A percentile compares a stretch with the other conserved stretches of the same genome.
Evolutionary conservation across 2,329 filamentous ascomycete species (phyloP).

Genomic region (Fusarium chaquense): DNA sequence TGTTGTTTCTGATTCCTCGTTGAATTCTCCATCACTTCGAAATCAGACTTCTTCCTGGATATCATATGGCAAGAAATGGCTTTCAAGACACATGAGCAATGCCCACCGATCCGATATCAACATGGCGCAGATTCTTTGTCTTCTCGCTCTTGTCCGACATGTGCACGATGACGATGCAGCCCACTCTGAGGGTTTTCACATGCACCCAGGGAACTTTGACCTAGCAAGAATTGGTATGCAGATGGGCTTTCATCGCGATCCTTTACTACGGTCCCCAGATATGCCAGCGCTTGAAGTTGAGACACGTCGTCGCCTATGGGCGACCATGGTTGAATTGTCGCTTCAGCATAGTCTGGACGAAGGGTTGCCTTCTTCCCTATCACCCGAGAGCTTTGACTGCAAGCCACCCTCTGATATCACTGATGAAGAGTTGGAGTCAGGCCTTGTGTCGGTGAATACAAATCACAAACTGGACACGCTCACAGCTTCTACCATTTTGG

Average conservation of each 20-base stretch:
- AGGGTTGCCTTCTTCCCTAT: background rate
- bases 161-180: background rate
- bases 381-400: background rate
- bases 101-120: background rate
- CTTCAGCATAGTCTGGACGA: background rate
- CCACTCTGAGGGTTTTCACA: background rate
- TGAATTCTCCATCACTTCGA: background rate
- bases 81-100: background rate
- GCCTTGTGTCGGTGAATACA: too few species aligned
- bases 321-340: background rate
- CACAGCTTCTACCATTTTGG: background rate
- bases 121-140: background rate
- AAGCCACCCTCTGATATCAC: background rate
- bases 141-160: background rate
- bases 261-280: background rate
- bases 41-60: background rate
- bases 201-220: background rate
- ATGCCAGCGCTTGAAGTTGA: background rate
- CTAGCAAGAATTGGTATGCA: slow-evolving; percentile 1
- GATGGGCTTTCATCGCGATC: background rate
- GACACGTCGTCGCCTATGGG: background rate
- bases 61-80: background rate
- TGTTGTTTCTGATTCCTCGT: background rate
- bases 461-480: background rate
- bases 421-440: background rate